phyloP scores from a whole-genome alignment of 2,329 filamentous ascomycete species.

The Cercospora canescens region DNA sequence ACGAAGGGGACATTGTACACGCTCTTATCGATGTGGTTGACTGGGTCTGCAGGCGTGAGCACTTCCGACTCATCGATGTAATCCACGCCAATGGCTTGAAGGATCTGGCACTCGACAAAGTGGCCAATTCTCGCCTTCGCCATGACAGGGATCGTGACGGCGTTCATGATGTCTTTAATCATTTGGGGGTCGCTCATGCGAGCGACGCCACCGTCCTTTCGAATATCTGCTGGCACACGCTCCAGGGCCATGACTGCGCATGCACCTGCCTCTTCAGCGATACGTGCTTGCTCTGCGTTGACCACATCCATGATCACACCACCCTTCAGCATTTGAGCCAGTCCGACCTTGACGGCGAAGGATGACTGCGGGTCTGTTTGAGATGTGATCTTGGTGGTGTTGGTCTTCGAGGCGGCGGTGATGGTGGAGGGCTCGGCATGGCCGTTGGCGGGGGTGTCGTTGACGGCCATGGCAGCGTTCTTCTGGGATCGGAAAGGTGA shows the following conservation, averaged over 20 bases:
- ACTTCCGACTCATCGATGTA: conserved; percentile 99
- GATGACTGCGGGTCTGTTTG: conserved; percentile 42
- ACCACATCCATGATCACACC: conserved; percentile 99
- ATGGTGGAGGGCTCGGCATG: conserved; percentile 18
- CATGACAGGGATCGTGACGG: conserved; percentile 98
- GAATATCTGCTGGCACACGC: conserved; percentile 94
- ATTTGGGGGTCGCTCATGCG: conserved; percentile 95
- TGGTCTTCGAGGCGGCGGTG: conserved; percentile 22
- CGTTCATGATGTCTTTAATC: conserved; percentile 92
- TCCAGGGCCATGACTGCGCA: conserved; percentile 98
- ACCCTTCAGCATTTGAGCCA: conserved; percentile 98
- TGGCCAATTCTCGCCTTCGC: conserved; percentile 97
- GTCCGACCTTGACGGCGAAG: conserved; percentile 90
- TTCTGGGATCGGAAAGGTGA: conserved; percentile 24
- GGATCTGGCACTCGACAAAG: conserved; percentile 96
- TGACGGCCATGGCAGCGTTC: conserved; percentile 11
- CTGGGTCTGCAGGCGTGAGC: conserved; percentile 87
- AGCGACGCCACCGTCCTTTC: conserved; percentile 86
- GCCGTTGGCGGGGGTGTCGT: conserved; percentile 23
- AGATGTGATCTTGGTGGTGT: conserved; percentile 22
- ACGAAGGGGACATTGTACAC: conserved; percentile 85
- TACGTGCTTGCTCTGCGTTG: conserved; percentile 85
- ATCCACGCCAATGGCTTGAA: conserved; percentile 91
- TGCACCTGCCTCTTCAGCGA: conserved; percentile 95
- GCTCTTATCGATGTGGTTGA: conserved; percentile 89